These are phyloP conservation scores for Scenedesmus sp. DNA, from an alignment of 163 green algal genomes.

Conservation along the genomic window DNA sequence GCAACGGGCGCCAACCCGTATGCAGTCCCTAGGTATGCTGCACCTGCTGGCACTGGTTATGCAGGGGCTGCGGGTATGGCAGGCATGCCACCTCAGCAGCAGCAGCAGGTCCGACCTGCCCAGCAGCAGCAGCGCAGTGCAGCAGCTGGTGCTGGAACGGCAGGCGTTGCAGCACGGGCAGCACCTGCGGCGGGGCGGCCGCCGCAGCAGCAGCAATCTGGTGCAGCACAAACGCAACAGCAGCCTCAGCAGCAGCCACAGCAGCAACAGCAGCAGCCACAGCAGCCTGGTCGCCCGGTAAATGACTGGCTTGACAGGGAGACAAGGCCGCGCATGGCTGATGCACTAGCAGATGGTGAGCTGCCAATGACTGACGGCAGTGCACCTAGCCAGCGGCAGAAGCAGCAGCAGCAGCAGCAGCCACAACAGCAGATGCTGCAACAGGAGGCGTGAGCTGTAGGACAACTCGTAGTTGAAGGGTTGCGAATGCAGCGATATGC, in stretches of 20 bases:
- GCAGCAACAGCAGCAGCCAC: conserved; percentile 2
- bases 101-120: background rate
- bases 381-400: background rate
- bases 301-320: conserved; percentile 50
- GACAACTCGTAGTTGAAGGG: background rate
- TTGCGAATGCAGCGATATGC: background rate
- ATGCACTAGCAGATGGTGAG: conserved; percentile 43
- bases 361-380: conserved; percentile 28
- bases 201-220: background rate
- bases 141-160: conserved; percentile 10
- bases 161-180: background rate
- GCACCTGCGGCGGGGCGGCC: conserved; percentile 8
- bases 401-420: background rate
- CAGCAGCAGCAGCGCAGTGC: background rate
- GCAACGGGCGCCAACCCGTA: background rate
- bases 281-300: conserved; percentile 20
- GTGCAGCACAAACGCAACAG: background rate
- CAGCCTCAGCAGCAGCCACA: conserved; percentile 24
- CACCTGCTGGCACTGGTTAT: conserved; percentile 3
- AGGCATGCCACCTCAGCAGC: background rate
- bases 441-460: background rate
- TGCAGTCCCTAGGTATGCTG: conserved; percentile 4
- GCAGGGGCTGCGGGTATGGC: background rate
- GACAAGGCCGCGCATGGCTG: conserved; percentile 17
- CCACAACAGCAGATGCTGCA: background rate